A percentile compares a stretch with the other conserved stretches of the same genome.
phyloP scores from a whole-genome alignment of 140 eudicot genomes.

The Ambrosia hybrid region DNA sequence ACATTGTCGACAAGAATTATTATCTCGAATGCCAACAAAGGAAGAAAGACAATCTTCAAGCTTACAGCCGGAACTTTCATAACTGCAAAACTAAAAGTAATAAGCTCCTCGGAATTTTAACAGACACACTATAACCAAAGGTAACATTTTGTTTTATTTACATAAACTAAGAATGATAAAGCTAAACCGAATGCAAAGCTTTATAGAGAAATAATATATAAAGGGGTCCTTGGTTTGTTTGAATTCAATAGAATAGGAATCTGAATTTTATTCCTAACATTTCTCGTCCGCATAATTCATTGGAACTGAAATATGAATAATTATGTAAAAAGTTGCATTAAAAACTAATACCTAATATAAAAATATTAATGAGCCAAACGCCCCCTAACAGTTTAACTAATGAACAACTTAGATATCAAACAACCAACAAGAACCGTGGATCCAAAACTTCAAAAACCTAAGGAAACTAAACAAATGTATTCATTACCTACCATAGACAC shows the following conservation, averaged over 20 bases:
- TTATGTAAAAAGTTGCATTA: too few species aligned
- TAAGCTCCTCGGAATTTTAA: constrained; percentile 15
- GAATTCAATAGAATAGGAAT: background rate
- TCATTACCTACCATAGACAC: constrained; percentile 45
- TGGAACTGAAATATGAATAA: background rate
- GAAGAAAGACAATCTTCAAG: constrained; percentile 83
- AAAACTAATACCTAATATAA: background rate
- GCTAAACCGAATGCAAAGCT: constrained; percentile 11
- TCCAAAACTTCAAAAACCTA: background rate
- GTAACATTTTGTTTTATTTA: constrained; percentile 13
- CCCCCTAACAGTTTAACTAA: background rate
- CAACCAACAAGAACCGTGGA: background rate
- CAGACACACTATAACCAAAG: background rate
- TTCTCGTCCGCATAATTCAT: background rate
- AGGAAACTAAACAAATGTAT: constrained; percentile 10
- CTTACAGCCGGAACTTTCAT: constrained; percentile 51
- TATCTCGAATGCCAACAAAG: constrained; percentile 71
- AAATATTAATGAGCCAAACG: background rate
- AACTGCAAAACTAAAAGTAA: constrained; percentile 17
- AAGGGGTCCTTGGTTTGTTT: background rate
- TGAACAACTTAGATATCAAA: background rate
- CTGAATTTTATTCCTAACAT: background rate
- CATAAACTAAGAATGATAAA: constrained; percentile 18
- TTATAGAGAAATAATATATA: background rate
- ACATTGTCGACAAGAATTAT: constrained; percentile 74